These are phyloP conservation scores for Tephrocybe sp. DNA, from an alignment of 768 basidiomycete species.

Conservation along the genomic window DNA sequence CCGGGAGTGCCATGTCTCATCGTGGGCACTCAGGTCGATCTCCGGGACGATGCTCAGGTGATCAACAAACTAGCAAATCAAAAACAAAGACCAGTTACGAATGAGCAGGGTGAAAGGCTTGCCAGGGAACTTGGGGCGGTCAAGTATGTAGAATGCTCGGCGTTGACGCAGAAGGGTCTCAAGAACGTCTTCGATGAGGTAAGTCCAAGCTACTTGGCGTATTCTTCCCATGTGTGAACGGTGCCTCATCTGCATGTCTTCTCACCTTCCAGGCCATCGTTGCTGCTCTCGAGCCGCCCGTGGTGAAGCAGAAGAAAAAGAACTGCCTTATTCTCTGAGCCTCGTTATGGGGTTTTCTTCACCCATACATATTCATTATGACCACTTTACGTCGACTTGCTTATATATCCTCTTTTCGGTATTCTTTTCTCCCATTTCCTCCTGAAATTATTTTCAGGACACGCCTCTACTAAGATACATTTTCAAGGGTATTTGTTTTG, in stretches of 20 bases:
- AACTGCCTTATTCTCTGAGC: conserved; percentile 85
- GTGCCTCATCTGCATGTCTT: conserved; percentile 11
- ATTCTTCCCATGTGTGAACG: conserved; percentile 7
- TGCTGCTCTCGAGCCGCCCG: conserved; percentile 95
- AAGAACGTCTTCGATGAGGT: conserved; percentile 99
- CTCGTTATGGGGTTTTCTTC: conserved; percentile 19
- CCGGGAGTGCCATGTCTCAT: conserved; percentile 99
- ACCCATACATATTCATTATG: conserved; percentile 26
- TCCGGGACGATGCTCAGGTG: conserved; percentile 90
- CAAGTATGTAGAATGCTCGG: conserved; percentile 99
- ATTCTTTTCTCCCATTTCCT: conserved; percentile 34
- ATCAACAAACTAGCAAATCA: conserved; percentile 94
- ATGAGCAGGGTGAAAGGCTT: conserved; percentile 89
- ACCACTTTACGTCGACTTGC: conserved; percentile 40
- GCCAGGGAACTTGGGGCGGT: conserved; percentile 98
- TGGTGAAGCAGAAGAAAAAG: conserved; percentile 73
- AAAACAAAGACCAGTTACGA: conserved; percentile 90
- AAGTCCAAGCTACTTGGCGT: conserved; percentile 27
- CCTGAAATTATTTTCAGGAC: conserved; percentile 34
- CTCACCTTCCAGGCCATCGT: conserved; percentile 78
- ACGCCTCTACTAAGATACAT: conserved; percentile 19
- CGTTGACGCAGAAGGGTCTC: conserved; percentile 97
- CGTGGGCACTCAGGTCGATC: conserved; percentile 97
- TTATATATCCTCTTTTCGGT: conserved; percentile 43
- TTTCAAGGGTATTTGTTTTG: conserved; percentile 18